These are phyloP conservation scores for Eruca vesicaria DNA, from an alignment of 441 rosid species.

Conservation along the genomic window DNA sequence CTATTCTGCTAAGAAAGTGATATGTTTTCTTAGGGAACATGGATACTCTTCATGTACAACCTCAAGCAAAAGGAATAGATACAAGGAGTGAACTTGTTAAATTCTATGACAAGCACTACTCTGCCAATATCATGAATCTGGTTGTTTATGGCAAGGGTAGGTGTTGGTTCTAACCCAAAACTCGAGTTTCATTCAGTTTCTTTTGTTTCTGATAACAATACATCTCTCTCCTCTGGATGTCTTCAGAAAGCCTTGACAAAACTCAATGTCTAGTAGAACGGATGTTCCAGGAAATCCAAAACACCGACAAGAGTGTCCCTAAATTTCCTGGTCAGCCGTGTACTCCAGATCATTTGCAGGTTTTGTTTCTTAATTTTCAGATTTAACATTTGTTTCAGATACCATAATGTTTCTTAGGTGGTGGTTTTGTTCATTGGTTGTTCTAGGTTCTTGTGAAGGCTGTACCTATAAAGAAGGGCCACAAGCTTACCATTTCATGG, in stretches of 20 bases:
- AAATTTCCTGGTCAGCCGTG: slow-evolving; percentile 81
- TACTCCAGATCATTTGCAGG: slow-evolving; percentile 75
- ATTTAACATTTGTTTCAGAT: neutral
- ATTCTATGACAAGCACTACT: slow-evolving; percentile 71
- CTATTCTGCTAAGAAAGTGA: neutral
- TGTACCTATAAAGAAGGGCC: slow-evolving; percentile 78
- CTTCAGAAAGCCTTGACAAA: slow-evolving; percentile 69
- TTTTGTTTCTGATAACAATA: neutral
- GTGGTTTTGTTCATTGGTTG: slow-evolving; percentile 20
- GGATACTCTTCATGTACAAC: slow-evolving; percentile 76
- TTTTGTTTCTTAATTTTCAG: slow-evolving; percentile 12
- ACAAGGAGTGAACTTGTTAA: slow-evolving; percentile 70
- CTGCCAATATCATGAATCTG: slow-evolving; percentile 74
- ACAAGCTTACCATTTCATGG: slow-evolving; percentile 64
- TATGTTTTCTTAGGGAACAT: slow-evolving; percentile 56
- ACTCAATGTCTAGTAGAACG: slow-evolving; percentile 57
- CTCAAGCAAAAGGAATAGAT: slow-evolving; percentile 69
- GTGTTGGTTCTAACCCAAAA: slow-evolving; percentile 1
- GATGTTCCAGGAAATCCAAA: slow-evolving; percentile 64
- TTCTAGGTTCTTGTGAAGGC: slow-evolving; percentile 67
- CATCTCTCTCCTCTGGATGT: slow-evolving; percentile 25
- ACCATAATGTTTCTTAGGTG: slow-evolving; percentile 27
- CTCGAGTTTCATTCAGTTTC: neutral
- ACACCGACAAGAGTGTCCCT: slow-evolving; percentile 42
- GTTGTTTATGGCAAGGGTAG: slow-evolving; percentile 79